Evolutionary conservation across 768 basidiomycete genomes (phyloP), one percentile per base, ranked within the genome.

Genomic region (Amyloporia xantha): DNA sequence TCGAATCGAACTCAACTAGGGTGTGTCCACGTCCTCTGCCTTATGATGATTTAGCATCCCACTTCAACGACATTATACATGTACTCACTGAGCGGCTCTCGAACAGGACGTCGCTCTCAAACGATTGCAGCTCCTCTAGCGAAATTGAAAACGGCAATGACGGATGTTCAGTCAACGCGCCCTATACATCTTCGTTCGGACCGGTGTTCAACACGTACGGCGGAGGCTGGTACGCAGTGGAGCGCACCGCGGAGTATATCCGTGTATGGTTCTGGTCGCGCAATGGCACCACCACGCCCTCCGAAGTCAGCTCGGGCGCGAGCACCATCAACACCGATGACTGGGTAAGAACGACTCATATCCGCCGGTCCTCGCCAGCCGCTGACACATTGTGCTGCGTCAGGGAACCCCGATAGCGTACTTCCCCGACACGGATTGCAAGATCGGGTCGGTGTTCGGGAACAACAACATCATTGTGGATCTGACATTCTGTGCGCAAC

Each of bases 241-340:
- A 71, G 44, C 66, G 68, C 19, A 65, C 67, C 15, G 28, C 13
- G 23, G 59, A 64, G 30, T 41, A 3, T 19, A 68, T 76, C 41
- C 68, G 68, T 41, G 54, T 74, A 12, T 77, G 68, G 61, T 76
- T 72, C 57, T 77, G 74, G 74, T 55, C 68, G 17, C 62, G 73
- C 26, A 51, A 55, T 23, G 60, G 55, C 24, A 23, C 4, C 5
- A 48, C 28, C 17, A 62, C 62, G 24, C 69, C 65, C 5, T 13
- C 2, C 3, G 63, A 66, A 24, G 56, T 68, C 3, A 38, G 39
- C 12, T 50, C 15, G 5, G 66, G 57, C 21, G 50, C 50, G 11
- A 50, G 48, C 20, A 51, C 37, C 1, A 42, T 66, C 27, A 46
- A 66, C 20, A 60, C 68, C 11, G 46, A 25, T 7, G 52, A 45